Base-by-base conservation (phyloP, 2,329 filamentous ascomycete species). In the Graphiopsis chlorocephala region DNA sequence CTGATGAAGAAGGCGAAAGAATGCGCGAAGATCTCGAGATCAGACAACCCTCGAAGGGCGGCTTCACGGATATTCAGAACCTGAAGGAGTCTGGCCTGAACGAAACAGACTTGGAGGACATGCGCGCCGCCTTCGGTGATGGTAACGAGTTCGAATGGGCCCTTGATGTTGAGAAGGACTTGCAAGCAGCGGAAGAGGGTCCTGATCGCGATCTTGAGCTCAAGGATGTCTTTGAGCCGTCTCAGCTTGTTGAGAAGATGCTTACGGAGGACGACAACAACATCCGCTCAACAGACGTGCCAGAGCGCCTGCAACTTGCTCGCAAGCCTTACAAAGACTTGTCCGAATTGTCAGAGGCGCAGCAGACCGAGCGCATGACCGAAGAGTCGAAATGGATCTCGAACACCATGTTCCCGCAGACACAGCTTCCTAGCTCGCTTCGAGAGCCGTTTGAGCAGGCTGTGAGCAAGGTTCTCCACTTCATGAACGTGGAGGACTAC, bases 171-270 rank as follows among this genome's bases (percentile, higher is more conserved):
- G 93, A 98, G 77, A 91, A 95, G 53, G 89, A 93, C 58, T 90
- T 93, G 69, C 85, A 88, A 64, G 91, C 96, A 69, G 88, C 91
- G 56, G 88, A 90, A 64, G 84, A 90, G 69, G 86, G 88, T 66
- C 90, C 92, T 67, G 91, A 96, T 69, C 91, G 93, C 72, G 89
- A 89, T 52, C 87, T 98, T 48, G 92, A 97, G 78, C 86, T 99
- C 68, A 97, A 98, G 80, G 94, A 99, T 75, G 94, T 99, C 59
- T 99, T 99, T 73, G 95, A 99, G 78, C 95, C 95, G 0, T 96
- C 93, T 2, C 93, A 99, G 76, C 85, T 99, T 45, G 89, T 90
- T 64, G 95, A 99, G 79, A 94, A 92, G 79, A 90, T 98, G 77
- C 86, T 99, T 71, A 99, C 95, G 10, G 95, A 98, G 65, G 93